Evolutionary conservation across 2,329 filamentous ascomycete genomes (phyloP), one percentile per base, ranked within the genome.

Genomic region (Aspergillus uvarum): DNA sequence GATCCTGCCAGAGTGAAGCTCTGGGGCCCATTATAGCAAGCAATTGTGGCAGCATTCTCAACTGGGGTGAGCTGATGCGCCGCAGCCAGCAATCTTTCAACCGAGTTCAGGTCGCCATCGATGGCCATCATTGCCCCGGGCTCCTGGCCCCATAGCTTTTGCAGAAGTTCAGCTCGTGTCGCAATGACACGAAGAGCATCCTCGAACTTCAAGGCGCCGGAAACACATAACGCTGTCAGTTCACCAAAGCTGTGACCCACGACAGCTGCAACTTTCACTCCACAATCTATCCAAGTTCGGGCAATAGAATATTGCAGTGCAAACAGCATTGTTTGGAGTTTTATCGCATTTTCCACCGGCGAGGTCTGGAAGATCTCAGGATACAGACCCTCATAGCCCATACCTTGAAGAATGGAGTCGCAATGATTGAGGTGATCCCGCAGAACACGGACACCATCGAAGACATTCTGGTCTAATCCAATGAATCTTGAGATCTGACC

Each of bases 291-390:
- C 78, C 78, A 80, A 2, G 62, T 51, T 51, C 62, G 69, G 1
- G 77, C 76, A 35, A 65, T 72, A 0, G 78, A 61, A 52, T 78
- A 78, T 51, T 80, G 77, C 7, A 75, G 54, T 1, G 77, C 66
- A 38, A 79, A 79, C 0, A 77, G 61, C 47, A 67, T 67, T 11
- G 65, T 67, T 24, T 81, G 80, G 0, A 80, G 68, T 14, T 64
- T 60, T 12, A 71, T 66, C 2, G 60, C 56, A 26, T 70, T 64
- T 2, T 52, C 5, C 2, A 69, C 51, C 0, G 67, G 70, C 0
- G 54, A 58, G 0, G 47, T 72, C 65, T 19, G 72, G 47, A 72
- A 71, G 6, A 72, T 70, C 1, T 29, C 62, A 0, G 76, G 74
- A 24, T 75, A 72, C 5, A 82, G 70, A 29, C 70, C 69, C 0